Evolutionary conservation across 768 basidiomycete species (phyloP).

Genomic region (Boletus rubescentipes): DNA sequence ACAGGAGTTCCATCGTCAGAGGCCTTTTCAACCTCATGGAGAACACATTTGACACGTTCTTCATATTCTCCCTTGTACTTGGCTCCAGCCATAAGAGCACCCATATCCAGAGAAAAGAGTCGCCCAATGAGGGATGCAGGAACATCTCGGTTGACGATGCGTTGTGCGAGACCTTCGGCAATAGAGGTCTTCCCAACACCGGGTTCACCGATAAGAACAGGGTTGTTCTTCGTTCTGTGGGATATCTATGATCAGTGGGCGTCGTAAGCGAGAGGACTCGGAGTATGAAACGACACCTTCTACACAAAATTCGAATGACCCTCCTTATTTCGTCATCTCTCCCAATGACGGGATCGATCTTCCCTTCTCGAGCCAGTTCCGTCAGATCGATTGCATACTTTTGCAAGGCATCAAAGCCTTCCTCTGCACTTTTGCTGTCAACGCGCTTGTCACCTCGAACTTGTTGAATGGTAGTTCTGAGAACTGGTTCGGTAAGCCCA

Average conservation of each 20-base stretch:
- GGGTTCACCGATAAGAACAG: conserved; percentile 94
- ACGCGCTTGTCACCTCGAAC: conserved; percentile 82
- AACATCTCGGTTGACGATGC: conserved; percentile 92
- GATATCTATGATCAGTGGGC: conserved; percentile 8
- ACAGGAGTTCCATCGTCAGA: conserved; percentile 73
- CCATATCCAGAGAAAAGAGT: conserved; percentile 89
- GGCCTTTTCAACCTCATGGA: conserved; percentile 92
- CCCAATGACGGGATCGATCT: conserved; percentile 94
- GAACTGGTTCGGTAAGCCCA: conserved; percentile 62
- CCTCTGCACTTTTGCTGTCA: conserved; percentile 83
- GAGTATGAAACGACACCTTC: conserved; percentile 51
- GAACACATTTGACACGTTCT: conserved; percentile 89
- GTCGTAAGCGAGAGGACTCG: background rate
- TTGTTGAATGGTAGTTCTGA: conserved; percentile 78
- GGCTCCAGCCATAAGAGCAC: conserved; percentile 90
- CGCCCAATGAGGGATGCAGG: conserved; percentile 71
- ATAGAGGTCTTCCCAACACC: conserved; percentile 97
- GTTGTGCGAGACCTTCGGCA: conserved; percentile 92
- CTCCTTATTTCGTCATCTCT: conserved; percentile 91
- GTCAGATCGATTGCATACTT: conserved; percentile 91
- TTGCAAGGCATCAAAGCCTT: conserved; percentile 88
- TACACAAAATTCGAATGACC: conserved; percentile 77
- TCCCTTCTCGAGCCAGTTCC: conserved; percentile 83
- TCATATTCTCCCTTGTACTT: conserved; percentile 97
- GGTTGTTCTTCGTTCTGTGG: conserved; percentile 91